Evolutionary conservation across 192 early-diverging fungal genomes (phyloP), one percentile per base, ranked within the genome.

Genomic region (Mortierella alpina): DNA sequence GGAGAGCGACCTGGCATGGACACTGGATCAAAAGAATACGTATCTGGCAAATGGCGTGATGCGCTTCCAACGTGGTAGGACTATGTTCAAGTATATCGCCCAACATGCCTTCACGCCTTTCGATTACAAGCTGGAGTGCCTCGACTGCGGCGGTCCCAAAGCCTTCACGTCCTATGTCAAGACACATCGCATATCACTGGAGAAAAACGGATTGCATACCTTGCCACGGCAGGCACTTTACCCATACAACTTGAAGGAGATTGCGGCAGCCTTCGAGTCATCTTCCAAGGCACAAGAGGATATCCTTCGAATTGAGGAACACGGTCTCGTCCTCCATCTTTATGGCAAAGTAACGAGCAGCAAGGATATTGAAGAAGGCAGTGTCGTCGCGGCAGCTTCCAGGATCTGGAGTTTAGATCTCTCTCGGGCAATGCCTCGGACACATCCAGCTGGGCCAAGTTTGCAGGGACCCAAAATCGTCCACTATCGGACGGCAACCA

Each of bases 291-390:
- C 88, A n/a, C 72, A 82, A 40, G 72, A 84, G 51, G 84, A 86
- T 52, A 31, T 90, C 15, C 59, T 55, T 1, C 70, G 72, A 12
- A 68, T 87, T 0, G 84, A 83, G 44, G 60, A 69, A 22, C 73
- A 60, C 17, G 81, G 83, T 4, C 85, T 87, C 72, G 86, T 82
- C 11, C 82, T 88, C 10, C 87, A 90, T 56, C 63, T 90, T 51
- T 90, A 87, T 66, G 88, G 88, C 14, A 90, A 88, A 54, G 84
- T 87, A 72, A 90, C 88, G 7, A 88, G 88, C 59, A 66, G 70
- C 62, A 68, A 84, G 54, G 56, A 77, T 0, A 84, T 90, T 13
- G 82, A 87, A 40, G 63, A 75, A 11, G 83, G 82, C 7, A 88
- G 87, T 74, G 82, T 90, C 1, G 79, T 90, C 47, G 83, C 80